Base-by-base conservation (phyloP, 2,329 filamentous ascomycete genomes). In the Trichoderma sp. region DNA sequence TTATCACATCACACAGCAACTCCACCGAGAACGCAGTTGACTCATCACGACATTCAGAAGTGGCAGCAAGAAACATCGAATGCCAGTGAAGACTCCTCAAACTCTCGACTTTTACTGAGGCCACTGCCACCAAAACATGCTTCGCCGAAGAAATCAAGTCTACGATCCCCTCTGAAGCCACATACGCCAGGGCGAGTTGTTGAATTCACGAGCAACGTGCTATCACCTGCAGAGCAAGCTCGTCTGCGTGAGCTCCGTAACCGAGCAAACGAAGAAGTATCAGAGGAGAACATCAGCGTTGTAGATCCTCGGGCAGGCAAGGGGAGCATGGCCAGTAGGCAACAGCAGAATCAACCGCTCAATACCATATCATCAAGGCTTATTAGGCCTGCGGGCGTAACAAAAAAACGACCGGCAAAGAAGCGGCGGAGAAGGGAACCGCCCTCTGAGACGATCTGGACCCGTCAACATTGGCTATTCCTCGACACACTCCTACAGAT, bases 181-280 rank as follows among this genome's bases (percentile, higher is more conserved):
- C 87, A 83, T 71, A 88, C 85, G 2, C 86, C 85, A 0, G 87
- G 87, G 5, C 83, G 85, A 0, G 84, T 88, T 0, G 87, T 89
- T 16, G 86, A 87, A 69, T 89, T 88, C 72, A 84, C 84, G 0
- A 84, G 82, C 76, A 85, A 81, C 74, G 83, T 83, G 1, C 76
- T 84, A 7, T 84, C 83, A 4, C 83, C 84, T 1, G 73, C 80
- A 1, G 80, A 82, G 11, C 82, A 85, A 71, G 80, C 79, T 3
- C 72, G 72, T 60, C 73, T 72, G 31, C 77, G 79, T n/a, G 75
- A 77, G 16, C 75, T 78, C 64, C 77, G 75, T 35, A 75, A 73
- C 19, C 70, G 75, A 16, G 77, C 76, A 56, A 76, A 75, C 31
- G 73, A 73, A 3, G 53, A 49, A 4, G 35, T 71, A 53, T 72